Percentiles rank a stretch among this genome's conserved stretches.
Evolutionary conservation across 83 land plant genomes (phyloP).

Genomic region (Picea abies): DNA sequence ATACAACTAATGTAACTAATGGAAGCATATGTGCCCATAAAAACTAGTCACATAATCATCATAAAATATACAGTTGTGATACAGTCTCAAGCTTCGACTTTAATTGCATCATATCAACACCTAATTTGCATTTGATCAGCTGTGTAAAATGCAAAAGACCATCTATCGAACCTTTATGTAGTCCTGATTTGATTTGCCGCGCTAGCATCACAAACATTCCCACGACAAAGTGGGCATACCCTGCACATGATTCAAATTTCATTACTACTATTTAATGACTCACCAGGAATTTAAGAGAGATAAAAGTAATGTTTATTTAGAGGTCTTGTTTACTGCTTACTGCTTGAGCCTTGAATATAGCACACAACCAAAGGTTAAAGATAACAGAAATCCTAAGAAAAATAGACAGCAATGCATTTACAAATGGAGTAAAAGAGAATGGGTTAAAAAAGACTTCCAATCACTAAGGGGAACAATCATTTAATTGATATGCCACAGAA

Average conservation of each 20-base stretch:
- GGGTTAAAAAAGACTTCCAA: background rate
- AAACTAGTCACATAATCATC: background rate
- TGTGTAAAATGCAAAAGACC: too few species aligned
- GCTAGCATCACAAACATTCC: slow-evolving; percentile 8
- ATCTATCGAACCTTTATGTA: too few species aligned
- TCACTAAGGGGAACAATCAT: background rate
- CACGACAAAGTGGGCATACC: too few species aligned
- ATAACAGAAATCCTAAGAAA: background rate
- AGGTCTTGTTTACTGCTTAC: background rate
- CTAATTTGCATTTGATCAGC: background rate
- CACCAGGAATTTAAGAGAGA: background rate
- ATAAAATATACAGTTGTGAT: background rate
- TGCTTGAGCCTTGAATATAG: background rate
- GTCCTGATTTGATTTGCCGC: background rate
- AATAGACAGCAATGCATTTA: background rate
- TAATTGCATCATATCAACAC: background rate
- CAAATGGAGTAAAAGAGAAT: background rate
- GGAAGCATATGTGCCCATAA: background rate
- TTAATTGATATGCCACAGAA: background rate
- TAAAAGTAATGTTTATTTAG: background rate
- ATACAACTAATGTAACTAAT: background rate
- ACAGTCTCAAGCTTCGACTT: background rate
- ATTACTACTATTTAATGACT: background rate
- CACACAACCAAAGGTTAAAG: background rate
- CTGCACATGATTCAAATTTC: background rate